These are phyloP conservation scores for Microdochium bolleyi DNA, from an alignment of 2,329 filamentous ascomycete genomes.

Conservation along the genomic window DNA sequence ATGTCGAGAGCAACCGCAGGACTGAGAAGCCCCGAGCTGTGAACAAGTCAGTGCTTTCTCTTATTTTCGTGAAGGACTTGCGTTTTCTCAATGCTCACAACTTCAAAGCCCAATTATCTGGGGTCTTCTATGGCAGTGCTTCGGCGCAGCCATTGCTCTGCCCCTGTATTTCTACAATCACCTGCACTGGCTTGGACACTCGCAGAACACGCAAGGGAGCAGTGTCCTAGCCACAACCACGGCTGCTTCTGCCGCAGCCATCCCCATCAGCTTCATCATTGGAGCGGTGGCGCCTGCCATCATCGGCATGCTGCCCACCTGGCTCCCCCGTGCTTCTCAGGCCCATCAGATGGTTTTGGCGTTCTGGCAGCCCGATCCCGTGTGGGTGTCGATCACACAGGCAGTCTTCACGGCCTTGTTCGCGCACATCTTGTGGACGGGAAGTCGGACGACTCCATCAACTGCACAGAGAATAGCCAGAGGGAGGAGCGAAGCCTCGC, in stretches of 20 bases:
- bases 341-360: constrained; percentile 14
- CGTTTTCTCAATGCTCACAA: not conserved
- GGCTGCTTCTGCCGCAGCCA: constrained; percentile 2
- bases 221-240: too few species aligned
- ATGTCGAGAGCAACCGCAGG: constrained; percentile 8
- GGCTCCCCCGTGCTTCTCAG: constrained; percentile 9
- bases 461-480: not conserved
- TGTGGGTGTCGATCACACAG: constrained; percentile 10
- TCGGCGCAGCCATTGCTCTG: constrained; percentile 14
- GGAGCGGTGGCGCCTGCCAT: constrained; percentile 13
- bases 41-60: too few species aligned
- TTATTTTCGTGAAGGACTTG: not conserved
- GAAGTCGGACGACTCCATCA: too few species aligned
- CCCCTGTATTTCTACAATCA: constrained; percentile 16
- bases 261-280: constrained; percentile 14
- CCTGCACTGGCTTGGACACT: constrained; percentile 10
- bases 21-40: too few species aligned
- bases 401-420: not conserved
- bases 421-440: too few species aligned
- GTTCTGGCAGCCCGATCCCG: constrained; percentile 13
- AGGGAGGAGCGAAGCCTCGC: constrained; percentile 3
- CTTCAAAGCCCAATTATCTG: constrained; percentile 13
- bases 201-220: constrained; percentile 1
- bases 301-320: constrained; percentile 12
- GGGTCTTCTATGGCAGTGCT: constrained; percentile 13